Base-by-base conservation (phyloP, 2,329 filamentous ascomycete species). In the Botrytis elliptica region DNA sequence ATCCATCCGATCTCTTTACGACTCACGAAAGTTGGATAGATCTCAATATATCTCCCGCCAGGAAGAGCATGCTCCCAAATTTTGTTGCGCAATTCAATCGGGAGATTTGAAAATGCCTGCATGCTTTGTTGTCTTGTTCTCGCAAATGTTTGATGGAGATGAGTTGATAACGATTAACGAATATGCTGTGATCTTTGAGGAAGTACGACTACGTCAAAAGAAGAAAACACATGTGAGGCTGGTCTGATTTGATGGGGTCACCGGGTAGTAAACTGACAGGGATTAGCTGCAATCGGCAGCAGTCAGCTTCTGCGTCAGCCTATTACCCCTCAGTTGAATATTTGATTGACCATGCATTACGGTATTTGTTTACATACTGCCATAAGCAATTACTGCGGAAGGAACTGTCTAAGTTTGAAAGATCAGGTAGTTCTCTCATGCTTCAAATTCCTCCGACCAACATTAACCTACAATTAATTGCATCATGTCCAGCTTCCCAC, bases 401-500 rank as follows among this genome's bases (percentile, higher is more conserved):
- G 14, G 40, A 42, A 18, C 29, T 16, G 36, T 68, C 16, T 14
- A 25, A 29, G 4, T 16, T 7, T 46, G 42, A 7, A 18, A 12
- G 0, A 33, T 16, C 20, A 49, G 46, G 46, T 2, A 33, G 16
- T 57, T 29, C 36, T 12, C 16, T n/a, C 18, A 46, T 40, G 16
- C 3, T 14, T 57, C n/a, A 33, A 29, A 25, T 42, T 6, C 10
- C 40, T 52, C 20, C 36, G 7, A 18, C 18, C 36, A 40, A 7
- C 42, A 22, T 8, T 5, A 14, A 9, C 46, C 16, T n/a, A 29
- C 49, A 12, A 44, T 8, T 16, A 42, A 25, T 25, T 49, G 22
- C 66, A 70, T n/a, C 8, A 62, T 70, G 68, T 46, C 68, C 4
- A 62, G n/a, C 42, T 70, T 70, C 29, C 20, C 68, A 46, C 52